phyloP scores from a whole-genome alignment of 108 stramenopile genomes.

The Cyclotella kingstonii region DNA sequence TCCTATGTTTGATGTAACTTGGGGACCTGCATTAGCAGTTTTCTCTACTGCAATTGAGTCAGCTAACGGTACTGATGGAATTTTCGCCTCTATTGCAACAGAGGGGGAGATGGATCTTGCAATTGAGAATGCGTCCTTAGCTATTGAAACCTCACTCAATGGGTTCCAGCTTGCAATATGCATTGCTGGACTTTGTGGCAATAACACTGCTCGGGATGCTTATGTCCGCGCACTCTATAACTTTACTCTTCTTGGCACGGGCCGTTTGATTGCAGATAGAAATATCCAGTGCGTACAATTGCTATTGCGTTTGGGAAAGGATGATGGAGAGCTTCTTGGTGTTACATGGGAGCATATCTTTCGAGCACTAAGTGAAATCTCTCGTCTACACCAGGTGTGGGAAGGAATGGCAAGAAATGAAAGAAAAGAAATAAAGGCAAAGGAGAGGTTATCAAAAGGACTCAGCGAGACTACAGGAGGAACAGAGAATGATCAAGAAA shows the following conservation, averaged over 20 bases:
- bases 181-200: conserved; percentile 83
- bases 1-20: conserved; percentile 98
- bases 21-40: conserved; percentile 94
- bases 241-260: conserved; percentile 89
- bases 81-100: conserved; percentile 69
- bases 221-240: conserved; percentile 87
- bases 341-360: conserved; percentile 92
- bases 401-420: conserved; percentile 80
- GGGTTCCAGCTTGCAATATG: conserved; percentile 86
- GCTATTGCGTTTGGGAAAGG: conserved; percentile 77
- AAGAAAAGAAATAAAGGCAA: conserved; percentile 46
- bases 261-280: conserved; percentile 76
- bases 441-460: conserved; percentile 38
- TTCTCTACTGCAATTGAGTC: conserved; percentile 94
- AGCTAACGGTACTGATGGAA: conserved; percentile 75
- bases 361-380: conserved; percentile 86
- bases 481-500: conserved; percentile 11
- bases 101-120: conserved; percentile 85
- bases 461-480: conserved; percentile 30
- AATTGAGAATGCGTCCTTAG: conserved; percentile 78
- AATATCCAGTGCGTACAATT: conserved; percentile 89
- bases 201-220: conserved; percentile 84
- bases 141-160: conserved; percentile 79
- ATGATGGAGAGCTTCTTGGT: conserved; percentile 90
- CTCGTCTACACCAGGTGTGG: conserved; percentile 81